Evolutionary conservation across 208 protist species (phyloP), one percentile per base, ranked within the genome.

Genomic region (Trypanosoma cruzi): DNA sequence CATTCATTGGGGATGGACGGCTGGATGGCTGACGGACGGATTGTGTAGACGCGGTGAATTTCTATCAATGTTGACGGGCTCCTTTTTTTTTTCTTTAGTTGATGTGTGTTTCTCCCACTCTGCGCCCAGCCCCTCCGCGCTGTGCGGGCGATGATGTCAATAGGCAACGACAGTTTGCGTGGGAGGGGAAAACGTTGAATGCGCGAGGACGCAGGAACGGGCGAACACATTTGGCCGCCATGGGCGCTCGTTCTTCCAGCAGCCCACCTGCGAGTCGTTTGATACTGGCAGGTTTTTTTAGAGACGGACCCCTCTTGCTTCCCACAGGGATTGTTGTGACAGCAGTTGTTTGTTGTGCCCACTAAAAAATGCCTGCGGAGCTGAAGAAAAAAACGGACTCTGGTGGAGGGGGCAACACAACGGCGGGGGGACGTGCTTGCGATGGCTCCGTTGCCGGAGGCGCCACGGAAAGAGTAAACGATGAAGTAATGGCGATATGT

Each of bases 261-360:
- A 44, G 40, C 40, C 40, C 40, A 44, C 3, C 40, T 44, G 40
- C 40, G 1, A 34, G 10, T 54, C 64, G 0, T 3, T 71, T 22
- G 66, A 71, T 44, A 64, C 66, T 8, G 52, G 13, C 32, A n/a
- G n/a, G 32, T 20, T 74, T 40, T 80, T 31, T 57, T 64, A 18
- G 48, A 57, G 31, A 46, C 31, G 50, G 54, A 60, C 26, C 26
- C n/a, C 1, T 55, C 20, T 53, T 31, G 22, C 4, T 31, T 64
- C 18, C 54, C 62, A 18, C 0, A 34, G 22, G n/a, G n/a, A n/a
- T 6, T 31, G 42, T 0, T 20, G 28, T 5, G 6, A 28, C 32
- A 42, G 46, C 40, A 57, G 24, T 2, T 74, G 22, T 11, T 66
- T 46, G 34, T 67, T 26, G 48, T 67, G 29, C 59, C 68, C 13